A percentile compares a stretch with the other conserved stretches of the same genome.
These are phyloP conservation scores for Mycena filopes DNA, from an alignment of 768 basidiomycete genomes.

Conservation along the genomic window DNA sequence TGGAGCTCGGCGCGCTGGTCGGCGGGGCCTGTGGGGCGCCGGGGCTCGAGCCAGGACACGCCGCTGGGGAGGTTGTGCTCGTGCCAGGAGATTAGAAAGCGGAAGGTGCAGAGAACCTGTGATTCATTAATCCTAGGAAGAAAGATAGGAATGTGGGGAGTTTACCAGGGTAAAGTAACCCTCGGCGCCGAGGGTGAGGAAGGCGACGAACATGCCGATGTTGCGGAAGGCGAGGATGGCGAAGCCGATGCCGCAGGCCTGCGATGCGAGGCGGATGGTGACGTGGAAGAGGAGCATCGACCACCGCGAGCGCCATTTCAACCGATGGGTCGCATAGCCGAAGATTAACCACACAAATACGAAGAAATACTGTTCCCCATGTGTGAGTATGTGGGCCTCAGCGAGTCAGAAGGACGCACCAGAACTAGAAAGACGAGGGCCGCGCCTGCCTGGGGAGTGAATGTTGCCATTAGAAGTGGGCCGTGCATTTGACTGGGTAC, in stretches of 20 bases:
- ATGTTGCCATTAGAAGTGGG: too few species aligned
- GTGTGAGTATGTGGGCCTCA: too few species aligned
- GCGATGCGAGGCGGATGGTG: constrained; percentile 25
- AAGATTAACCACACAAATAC: constrained; percentile 22
- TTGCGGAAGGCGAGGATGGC: constrained; percentile 14
- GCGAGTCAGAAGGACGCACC: not conserved
- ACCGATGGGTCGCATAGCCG: constrained; percentile 13
- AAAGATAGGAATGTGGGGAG: not conserved
- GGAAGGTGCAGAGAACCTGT: constrained; percentile 29
- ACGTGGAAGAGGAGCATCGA: constrained; percentile 25
- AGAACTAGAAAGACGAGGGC: not conserved
- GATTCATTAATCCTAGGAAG: not conserved
- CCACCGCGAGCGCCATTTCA: constrained; percentile 27
- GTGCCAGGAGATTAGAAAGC: constrained; percentile 31
- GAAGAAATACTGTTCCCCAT: constrained; percentile 7
- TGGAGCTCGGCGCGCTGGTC: not conserved
- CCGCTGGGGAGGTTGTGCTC: constrained; percentile 33
- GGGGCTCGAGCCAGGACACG: constrained; percentile 49
- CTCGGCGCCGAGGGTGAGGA: constrained; percentile 25
- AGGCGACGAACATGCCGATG: constrained; percentile 16
- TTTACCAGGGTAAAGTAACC: constrained; percentile 25
- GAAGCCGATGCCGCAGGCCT: constrained; percentile 22
- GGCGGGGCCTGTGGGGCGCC: not conserved
- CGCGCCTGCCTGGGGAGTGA: too few species aligned
- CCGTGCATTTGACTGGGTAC: too few species aligned